These are phyloP conservation scores for Pulicaria dysenterica DNA, from an alignment of 129 eudicot species.

Conservation along the genomic window DNA sequence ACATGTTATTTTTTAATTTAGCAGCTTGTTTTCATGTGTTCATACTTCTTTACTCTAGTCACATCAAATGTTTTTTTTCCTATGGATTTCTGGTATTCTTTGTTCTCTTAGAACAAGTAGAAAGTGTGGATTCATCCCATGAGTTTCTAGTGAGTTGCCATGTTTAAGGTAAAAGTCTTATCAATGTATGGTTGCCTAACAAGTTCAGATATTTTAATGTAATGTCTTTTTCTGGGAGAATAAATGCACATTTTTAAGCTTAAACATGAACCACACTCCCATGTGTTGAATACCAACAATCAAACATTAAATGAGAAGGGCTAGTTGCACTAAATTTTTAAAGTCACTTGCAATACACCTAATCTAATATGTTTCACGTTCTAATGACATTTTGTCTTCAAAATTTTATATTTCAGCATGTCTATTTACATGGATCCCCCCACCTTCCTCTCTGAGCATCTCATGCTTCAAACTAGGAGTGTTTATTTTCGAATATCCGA, in stretches of 20 bases:
- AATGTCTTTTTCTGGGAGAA: conserved; percentile 33
- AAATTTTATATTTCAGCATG: not conserved
- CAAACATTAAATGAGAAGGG: conserved; percentile 21
- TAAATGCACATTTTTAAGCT: conserved; percentile 24
- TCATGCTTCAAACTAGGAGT: no score
- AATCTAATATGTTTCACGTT: not conserved
- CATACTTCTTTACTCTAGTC: not conserved
- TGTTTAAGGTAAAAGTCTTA: not conserved
- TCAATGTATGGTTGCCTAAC: conserved; percentile 13
- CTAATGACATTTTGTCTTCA: conserved; percentile 6
- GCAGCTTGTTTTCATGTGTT: conserved; percentile 10
- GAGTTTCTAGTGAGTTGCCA: not conserved
- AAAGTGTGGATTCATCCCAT: no score
- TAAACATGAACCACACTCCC: conserved; percentile 35
- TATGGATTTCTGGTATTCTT: no score
- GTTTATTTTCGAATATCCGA: no score
- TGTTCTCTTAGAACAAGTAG: no score
- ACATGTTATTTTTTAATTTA: not conserved
- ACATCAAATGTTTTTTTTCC: no score
- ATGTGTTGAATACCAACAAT: conserved; percentile 28
- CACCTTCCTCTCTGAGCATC: no score
- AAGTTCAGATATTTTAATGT: conserved; percentile 30
- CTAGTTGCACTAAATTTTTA: conserved; percentile 12
- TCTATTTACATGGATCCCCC: no score
- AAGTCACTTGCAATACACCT: conserved; percentile 19